Evolutionary conservation across 192 early-diverging fungal species (phyloP).

Genomic region (Kickxella alabastrina): DNA sequence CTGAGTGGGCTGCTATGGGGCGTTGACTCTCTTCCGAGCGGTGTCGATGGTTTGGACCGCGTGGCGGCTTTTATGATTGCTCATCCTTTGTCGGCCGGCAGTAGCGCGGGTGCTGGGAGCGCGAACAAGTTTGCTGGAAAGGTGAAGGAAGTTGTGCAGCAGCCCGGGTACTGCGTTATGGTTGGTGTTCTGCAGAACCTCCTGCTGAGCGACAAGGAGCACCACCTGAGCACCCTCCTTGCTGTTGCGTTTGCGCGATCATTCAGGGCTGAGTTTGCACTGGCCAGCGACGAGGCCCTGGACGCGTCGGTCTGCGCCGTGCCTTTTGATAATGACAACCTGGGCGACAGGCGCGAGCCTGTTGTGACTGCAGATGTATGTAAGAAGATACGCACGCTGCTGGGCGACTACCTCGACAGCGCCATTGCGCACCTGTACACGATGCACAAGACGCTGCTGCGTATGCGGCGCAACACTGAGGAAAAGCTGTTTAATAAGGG

Average conservation of each 20-base stretch:
- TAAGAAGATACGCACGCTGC: constrained; percentile 15
- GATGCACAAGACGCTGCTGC: constrained; percentile 60
- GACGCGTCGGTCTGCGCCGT: constrained; percentile 8
- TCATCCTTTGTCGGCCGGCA: background rate
- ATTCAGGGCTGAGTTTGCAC: constrained; percentile 24
- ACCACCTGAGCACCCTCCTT: constrained; percentile 39
- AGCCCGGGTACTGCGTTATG: constrained; percentile 44
- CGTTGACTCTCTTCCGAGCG: constrained; percentile 29
- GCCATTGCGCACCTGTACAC: constrained; percentile 24
- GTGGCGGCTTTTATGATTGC: constrained; percentile 28
- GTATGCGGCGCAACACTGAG: constrained; percentile 70
- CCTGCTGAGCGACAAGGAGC: constrained; percentile 36
- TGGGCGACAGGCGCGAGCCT: background rate
- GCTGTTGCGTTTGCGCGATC: constrained; percentile 30
- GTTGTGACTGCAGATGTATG: constrained; percentile 25
- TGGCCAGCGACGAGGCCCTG: constrained; percentile 9
- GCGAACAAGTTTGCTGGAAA: constrained; percentile 19
- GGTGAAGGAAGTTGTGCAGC: constrained; percentile 38
- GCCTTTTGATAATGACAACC: background rate
- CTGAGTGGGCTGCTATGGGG: constrained; percentile 67
- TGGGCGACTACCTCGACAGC: constrained; percentile 42
- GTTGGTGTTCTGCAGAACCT: constrained; percentile 43
- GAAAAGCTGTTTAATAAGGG: constrained; percentile 79
- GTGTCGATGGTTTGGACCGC: constrained; percentile 28
- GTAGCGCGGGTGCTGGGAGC: constrained; percentile 3